Evolutionary conservation across 371 early-diverging fungal species (phyloP).

Genomic region (Mortierella sp.): DNA sequence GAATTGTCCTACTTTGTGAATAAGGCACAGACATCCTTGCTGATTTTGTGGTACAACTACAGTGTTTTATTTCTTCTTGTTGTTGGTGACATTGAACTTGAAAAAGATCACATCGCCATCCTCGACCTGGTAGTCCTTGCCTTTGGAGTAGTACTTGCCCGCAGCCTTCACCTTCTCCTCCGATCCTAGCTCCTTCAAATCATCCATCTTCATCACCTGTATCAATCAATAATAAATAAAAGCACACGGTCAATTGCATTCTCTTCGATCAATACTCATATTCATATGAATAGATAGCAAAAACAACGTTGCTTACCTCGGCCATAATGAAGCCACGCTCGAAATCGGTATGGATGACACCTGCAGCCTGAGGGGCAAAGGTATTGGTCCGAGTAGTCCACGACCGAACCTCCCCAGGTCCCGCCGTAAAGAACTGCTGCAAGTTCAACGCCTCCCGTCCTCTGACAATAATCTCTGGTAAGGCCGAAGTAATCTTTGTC

Average conservation of each 20-base stretch:
- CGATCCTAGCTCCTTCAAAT: constrained; percentile 76
- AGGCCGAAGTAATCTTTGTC: constrained; percentile 65
- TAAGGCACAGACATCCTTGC: background rate
- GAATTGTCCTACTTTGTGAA: background rate
- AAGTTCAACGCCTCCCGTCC: constrained; percentile 95
- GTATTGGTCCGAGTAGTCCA: constrained; percentile 95
- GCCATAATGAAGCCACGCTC: constrained; percentile 98
- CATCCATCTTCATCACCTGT: constrained; percentile 84
- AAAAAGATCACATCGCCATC: constrained; percentile 94
- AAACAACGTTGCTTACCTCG: constrained; percentile 94
- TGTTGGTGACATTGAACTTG: constrained; percentile 77
- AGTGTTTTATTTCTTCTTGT: constrained; percentile 57
- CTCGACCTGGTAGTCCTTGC: constrained; percentile 95
- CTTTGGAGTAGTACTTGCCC: constrained; percentile 96
- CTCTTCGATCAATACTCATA: background rate
- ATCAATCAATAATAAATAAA: background rate
- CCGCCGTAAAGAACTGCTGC: constrained; percentile 98
- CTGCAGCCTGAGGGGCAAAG: constrained; percentile 98
- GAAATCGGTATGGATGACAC: constrained; percentile 97
- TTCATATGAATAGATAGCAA: constrained; percentile 68
- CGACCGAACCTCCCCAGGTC: constrained; percentile 94
- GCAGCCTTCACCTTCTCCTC: constrained; percentile 95
- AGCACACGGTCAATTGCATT: background rate
- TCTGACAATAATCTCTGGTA: constrained; percentile 92
- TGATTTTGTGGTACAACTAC: constrained; percentile 1